Percentiles rank a stretch among this genome's conserved stretches.
These are phyloP conservation scores for Tympanopsis confertula DNA, from an alignment of 2,329 filamentous ascomycete species.

Conservation along the genomic window DNA sequence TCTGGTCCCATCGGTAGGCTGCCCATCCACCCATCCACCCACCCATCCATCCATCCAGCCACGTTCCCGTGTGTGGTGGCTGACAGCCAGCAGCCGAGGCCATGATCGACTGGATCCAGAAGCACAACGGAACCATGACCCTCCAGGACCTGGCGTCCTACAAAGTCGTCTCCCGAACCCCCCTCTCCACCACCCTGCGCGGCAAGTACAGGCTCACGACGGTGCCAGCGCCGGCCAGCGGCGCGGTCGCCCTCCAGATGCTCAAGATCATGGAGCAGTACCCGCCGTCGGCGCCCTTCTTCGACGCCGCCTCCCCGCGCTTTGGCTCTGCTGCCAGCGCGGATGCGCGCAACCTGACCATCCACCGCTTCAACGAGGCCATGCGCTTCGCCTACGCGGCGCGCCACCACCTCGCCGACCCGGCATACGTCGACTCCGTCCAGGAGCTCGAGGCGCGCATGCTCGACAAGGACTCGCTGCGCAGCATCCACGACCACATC, in stretches of 20 bases:
- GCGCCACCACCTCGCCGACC: conserved; percentile 73
- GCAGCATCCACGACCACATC: conserved; percentile 53
- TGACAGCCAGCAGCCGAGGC: conserved; percentile 31
- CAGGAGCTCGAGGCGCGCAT: conserved; percentile 54
- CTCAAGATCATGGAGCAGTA: conserved; percentile 78
- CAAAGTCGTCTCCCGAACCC: conserved; percentile 15
- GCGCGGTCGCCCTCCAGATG: conserved; percentile 33
- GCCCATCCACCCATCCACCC: no score
- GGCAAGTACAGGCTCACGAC: conserved; percentile 40
- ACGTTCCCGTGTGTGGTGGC: background rate
- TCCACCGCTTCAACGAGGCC: conserved; percentile 76
- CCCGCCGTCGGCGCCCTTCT: conserved; percentile 2
- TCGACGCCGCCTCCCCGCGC: background rate
- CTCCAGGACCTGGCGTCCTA: conserved; percentile 52
- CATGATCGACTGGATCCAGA: conserved; percentile 45
- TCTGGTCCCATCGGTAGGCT: conserved; percentile 34
- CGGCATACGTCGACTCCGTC: conserved; percentile 56
- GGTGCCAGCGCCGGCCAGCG: conserved; percentile 44
- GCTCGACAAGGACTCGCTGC: conserved; percentile 47
- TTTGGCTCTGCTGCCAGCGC: conserved; percentile 38
- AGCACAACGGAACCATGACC: conserved; percentile 56
- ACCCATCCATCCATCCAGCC: no score
- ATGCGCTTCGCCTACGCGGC: conserved; percentile 81
- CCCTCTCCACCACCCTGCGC: conserved; percentile 33
- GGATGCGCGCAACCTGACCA: conserved; percentile 55